Conservation (phyloP, 768 basidiomycete species). For the Dacryopinax spathularia region DNA sequence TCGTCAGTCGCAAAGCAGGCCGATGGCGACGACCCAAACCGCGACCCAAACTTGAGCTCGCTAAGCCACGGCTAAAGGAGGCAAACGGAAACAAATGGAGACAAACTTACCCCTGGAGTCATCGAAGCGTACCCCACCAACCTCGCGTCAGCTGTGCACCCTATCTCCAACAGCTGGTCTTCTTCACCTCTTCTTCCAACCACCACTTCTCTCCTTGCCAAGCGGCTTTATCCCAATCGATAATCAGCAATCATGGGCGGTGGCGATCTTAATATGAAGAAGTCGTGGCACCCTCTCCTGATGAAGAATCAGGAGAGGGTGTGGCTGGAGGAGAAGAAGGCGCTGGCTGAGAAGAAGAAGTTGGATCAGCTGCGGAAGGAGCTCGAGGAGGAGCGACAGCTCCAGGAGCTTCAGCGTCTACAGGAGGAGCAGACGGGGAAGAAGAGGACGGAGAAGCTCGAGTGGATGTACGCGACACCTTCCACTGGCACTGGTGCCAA, state of each 20-base stretch:
- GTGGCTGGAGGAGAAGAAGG: slow-evolving; percentile 96
- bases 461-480: slow-evolving; percentile 99
- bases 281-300: slow-evolving; percentile 98
- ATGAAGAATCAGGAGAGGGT: slow-evolving; percentile 98
- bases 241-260: slow-evolving; percentile 76
- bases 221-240: slow-evolving; percentile 5
- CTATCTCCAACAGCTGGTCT: slow-evolving; percentile 6
- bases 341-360: slow-evolving; percentile 99
- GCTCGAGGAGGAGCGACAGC: slow-evolving; percentile 90
- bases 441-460: slow-evolving; percentile 84
- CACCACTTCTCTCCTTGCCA: not conserved
- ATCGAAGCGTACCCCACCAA: too few species aligned
- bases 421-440: slow-evolving; percentile 93
- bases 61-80: not conserved
- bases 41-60: slow-evolving; percentile 5
- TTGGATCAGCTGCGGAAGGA: slow-evolving; percentile 93
- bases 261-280: slow-evolving; percentile 94
- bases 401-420: slow-evolving; percentile 88
- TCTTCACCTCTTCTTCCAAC: slow-evolving; percentile 7
- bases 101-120: not conserved
- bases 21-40: not conserved
- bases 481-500: slow-evolving; percentile 78
- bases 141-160: not conserved
- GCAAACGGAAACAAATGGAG: not conserved
- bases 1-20: not conserved